A percentile compares a stretch with the other conserved stretches of the same genome.
Evolutionary conservation across 179 eudicot genomes (phyloP).

Genomic region (Spinacia oleracea): DNA sequence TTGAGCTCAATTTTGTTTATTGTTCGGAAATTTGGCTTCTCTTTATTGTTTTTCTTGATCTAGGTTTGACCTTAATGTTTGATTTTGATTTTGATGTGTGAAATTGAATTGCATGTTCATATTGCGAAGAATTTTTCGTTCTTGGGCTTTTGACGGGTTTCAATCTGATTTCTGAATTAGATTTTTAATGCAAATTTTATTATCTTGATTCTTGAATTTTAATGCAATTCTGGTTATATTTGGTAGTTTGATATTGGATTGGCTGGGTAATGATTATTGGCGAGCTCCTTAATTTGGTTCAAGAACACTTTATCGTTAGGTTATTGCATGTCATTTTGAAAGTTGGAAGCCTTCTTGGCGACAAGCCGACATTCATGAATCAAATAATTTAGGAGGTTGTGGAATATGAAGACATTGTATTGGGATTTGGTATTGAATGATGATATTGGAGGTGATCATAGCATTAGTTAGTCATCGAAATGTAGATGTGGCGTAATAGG

Average conservation of each 20-base stretch:
- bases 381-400: too few species aligned
- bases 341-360: neutral
- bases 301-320: constrained; percentile 6
- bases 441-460: neutral
- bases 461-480: neutral
- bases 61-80: neutral
- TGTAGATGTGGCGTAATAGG: neutral
- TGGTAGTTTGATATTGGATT: neutral
- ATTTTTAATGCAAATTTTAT: neutral
- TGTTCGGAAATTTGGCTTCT: neutral
- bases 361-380: neutral
- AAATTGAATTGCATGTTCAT: neutral
- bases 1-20: constrained; percentile 1
- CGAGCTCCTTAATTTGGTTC: neutral
- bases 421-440: neutral
- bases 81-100: neutral
- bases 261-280: neutral
- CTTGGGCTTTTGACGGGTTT: neutral
- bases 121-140: neutral
- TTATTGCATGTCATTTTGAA: neutral
- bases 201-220: neutral
- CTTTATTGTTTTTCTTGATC: neutral
- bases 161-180: neutral
- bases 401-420: neutral
- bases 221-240: neutral